A percentile compares a stretch with the other conserved stretches of the same genome.
Evolutionary conservation across 306 rosid species (phyloP).

Genomic region (Casuarina equisetifolia): DNA sequence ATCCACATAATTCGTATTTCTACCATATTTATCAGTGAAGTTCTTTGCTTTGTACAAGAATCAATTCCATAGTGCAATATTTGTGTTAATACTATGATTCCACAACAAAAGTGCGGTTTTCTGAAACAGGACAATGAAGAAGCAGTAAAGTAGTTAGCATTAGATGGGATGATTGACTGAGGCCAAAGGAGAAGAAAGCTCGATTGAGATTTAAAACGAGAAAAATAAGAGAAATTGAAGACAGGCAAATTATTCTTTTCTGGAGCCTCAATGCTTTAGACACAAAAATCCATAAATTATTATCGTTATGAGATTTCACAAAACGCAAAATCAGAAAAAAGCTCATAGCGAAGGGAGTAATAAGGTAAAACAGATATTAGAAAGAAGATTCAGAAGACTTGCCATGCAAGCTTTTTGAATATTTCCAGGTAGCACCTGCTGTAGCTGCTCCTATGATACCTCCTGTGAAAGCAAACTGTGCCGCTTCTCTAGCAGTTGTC

Average conservation of each 20-base stretch:
- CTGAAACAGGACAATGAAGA: background rate
- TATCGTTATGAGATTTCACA: background rate
- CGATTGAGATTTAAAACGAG: too few relatives aligned
- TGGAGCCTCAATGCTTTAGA: background rate
- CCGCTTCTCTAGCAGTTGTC: slow-evolving; percentile 74
- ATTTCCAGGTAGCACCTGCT: slow-evolving; percentile 74
- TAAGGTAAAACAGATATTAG: background rate
- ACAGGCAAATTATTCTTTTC: background rate
- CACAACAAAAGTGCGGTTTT: background rate
- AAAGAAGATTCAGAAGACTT: slow-evolving; percentile 22
- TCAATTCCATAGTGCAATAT: too few relatives aligned
- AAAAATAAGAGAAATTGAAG: too few relatives aligned
- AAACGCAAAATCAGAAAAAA: background rate
- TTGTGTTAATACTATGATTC: background rate
- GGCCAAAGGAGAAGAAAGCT: too few relatives aligned
- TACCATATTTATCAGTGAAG: too few relatives aligned
- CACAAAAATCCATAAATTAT: background rate
- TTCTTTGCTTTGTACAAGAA: too few relatives aligned
- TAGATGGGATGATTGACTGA: background rate
- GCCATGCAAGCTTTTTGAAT: slow-evolving; percentile 86
- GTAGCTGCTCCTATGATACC: slow-evolving; percentile 75
- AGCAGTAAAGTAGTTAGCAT: background rate
- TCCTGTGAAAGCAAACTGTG: slow-evolving; percentile 57
- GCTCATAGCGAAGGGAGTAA: background rate
- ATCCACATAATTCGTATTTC: too few relatives aligned